Evolutionary conservation across 2,329 filamentous ascomycete genomes (phyloP), one percentile per base, ranked within the genome.

Genomic region (Coleophoma crateriformis): DNA sequence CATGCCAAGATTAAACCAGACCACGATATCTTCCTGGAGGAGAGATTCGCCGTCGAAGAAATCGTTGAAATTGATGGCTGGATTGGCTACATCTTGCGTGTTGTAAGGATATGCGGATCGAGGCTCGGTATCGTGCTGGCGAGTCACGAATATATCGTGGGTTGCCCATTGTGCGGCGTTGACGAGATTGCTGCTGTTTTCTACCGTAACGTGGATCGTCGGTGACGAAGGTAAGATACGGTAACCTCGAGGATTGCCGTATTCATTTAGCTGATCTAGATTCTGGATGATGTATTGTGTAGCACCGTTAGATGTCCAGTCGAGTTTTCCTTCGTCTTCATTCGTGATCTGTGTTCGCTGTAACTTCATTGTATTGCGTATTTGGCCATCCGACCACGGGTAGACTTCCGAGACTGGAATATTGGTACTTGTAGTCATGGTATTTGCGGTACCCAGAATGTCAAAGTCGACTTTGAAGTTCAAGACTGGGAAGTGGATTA

Each of bases 1-100:
- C 73, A 77, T 81, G 14, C 78, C 78, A 7, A 77, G 57, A 50
- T 77, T 81, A 51, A 81, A 68, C 70, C 73, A 81, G 12, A 80
- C 47, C 3, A 79, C 76, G 11, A 56, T 22, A 48, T 75, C 72
- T 57, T 73, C 69, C 48, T 75, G 67, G 38, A 62, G 56, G 3
- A 75, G 58, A 10, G 54, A 63, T 57, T 76, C 70, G 42, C 65
- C 67, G 51, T 76, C 61, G 34, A 77, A 71, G 60, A 78, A 78
- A 27, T 70, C 68, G 38, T 61, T 61, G 54, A 81, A 81, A 55
- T 79, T 67, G 17, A 80, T 62, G 3, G 74, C 65, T 5, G 78
- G 78, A 46, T 78, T 68, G 3, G 66, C 37, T 0, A 69, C 64
- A 32, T 73, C 67, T 54, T 73, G 68, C 44, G 63, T 68, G 55